These are phyloP conservation scores for Magnolia sinica DNA, from an alignment of 164 flowering plant genomes.

Conservation along the genomic window DNA sequence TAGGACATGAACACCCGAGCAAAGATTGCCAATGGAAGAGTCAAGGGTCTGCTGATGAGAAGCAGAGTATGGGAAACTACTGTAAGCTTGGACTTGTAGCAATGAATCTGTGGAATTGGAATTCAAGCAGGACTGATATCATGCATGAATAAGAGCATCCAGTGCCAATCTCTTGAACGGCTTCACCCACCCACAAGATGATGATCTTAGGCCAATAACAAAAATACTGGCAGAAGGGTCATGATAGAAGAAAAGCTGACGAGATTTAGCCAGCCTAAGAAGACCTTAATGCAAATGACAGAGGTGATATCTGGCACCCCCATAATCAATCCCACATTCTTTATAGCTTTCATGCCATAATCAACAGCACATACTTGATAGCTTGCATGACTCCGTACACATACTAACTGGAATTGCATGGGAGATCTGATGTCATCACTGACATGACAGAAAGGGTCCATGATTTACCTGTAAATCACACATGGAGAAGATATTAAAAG, in stretches of 20 bases:
- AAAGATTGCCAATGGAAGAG: not conserved
- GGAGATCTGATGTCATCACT: conserved; percentile 13
- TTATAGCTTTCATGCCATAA: not conserved
- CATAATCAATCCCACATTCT: not conserved
- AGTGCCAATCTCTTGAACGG: not conserved
- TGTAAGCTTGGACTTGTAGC: too few species aligned
- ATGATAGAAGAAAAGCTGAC: not conserved
- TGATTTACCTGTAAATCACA: conserved; percentile 47
- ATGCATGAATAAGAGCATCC: not conserved
- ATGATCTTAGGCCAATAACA: not conserved
- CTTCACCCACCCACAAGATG: not conserved
- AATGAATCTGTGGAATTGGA: not conserved
- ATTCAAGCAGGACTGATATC: not conserved
- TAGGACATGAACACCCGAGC: not conserved
- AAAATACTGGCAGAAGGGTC: not conserved
- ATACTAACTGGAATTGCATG: not conserved
- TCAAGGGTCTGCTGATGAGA: not conserved
- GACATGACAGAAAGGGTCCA: conserved; percentile 29
- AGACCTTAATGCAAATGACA: not conserved
- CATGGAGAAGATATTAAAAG: not conserved
- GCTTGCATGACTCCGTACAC: not conserved
- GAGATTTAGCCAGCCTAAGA: not conserved
- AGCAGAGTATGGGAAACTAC: too few species aligned
- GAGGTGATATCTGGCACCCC: not conserved
- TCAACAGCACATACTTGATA: not conserved